Conservation (phyloP, 257 asterid genomes). For the Osmanthus fragrans region DNA sequence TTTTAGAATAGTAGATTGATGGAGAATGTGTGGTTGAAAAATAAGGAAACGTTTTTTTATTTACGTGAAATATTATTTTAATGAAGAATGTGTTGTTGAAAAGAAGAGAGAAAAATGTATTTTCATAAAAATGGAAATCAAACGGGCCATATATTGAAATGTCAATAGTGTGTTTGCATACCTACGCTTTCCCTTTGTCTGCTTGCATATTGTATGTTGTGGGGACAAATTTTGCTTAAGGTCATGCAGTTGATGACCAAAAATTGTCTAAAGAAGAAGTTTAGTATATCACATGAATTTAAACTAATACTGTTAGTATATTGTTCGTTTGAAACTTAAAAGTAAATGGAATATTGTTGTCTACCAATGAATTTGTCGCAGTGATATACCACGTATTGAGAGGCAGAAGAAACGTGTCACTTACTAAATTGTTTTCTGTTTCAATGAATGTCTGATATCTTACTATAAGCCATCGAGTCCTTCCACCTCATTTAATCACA, state of each 20-base stretch:
- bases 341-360: conserved; percentile 3
- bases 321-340: neutral
- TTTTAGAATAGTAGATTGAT: no score
- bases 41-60: no score
- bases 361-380: neutral
- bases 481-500: neutral
- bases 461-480: neutral
- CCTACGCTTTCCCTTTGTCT: neutral
- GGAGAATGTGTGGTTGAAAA: no score
- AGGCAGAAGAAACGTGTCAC: neutral
- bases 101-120: no score
- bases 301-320: neutral
- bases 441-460: neutral
- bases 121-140: no score
- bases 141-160: no score
- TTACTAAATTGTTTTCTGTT: neutral
- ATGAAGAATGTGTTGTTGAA: no score
- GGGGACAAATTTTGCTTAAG: conserved; percentile 5
- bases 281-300: neutral
- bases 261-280: neutral
- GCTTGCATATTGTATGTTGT: neutral
- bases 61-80: no score
- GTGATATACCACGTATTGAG: neutral
- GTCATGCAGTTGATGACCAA: neutral
- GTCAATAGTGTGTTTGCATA: neutral